Evolutionary conservation across 2,329 filamentous ascomycete species (phyloP).

Genomic region (Penicillium aurantiogriseum): DNA sequence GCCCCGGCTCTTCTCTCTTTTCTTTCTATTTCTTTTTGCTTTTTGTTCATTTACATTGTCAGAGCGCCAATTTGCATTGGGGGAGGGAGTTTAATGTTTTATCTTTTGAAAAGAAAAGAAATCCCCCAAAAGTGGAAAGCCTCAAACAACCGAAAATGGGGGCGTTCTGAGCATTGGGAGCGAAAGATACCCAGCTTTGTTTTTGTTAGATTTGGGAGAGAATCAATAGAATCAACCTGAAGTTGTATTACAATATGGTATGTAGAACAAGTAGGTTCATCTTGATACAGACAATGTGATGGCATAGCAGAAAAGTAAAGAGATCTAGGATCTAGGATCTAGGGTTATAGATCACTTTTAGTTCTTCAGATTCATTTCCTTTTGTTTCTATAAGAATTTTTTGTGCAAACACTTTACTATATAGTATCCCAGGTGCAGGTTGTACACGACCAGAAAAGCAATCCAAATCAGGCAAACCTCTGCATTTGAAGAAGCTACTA

Average conservation of each 20-base stretch:
- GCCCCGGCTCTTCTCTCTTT: background rate
- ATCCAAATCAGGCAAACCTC: background rate
- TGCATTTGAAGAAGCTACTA: background rate
- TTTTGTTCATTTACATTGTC: background rate
- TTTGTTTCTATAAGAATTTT: background rate
- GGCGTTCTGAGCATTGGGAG: conserved; percentile 2
- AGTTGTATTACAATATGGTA: background rate
- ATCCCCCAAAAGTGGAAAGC: background rate
- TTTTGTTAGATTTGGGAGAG: background rate
- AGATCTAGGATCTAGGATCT: background rate
- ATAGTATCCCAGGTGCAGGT: background rate
- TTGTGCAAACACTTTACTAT: background rate
- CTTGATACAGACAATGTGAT: background rate
- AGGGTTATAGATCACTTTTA: background rate
- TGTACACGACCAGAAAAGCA: background rate
- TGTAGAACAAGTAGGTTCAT: background rate
- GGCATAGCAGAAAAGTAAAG: background rate
- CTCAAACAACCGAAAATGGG: background rate
- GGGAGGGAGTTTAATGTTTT: background rate
- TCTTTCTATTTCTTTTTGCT: too few species aligned
- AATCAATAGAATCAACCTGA: background rate
- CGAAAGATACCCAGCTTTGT: conserved; percentile 8
- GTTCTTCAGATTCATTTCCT: too few species aligned
- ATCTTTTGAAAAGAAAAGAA: background rate
- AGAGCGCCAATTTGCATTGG: background rate